A percentile compares a stretch with the other conserved stretches of the same genome.
These are phyloP conservation scores for Candida sp. DNA, from an alignment of 1,139 yeast genomes.

Conservation along the genomic window DNA sequence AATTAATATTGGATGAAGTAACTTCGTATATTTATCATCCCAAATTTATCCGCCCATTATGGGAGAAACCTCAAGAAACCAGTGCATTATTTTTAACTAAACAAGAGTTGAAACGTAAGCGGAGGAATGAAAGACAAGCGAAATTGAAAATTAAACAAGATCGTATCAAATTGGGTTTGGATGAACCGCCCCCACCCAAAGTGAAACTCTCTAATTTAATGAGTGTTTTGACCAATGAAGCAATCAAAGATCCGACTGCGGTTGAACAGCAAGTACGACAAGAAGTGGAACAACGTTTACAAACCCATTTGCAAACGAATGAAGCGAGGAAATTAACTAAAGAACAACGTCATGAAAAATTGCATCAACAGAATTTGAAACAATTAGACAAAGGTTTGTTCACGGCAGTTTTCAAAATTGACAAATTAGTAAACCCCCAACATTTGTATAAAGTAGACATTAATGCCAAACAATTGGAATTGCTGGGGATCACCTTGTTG, in stretches of 20 bases:
- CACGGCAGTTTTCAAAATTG: slow-evolving; percentile 60
- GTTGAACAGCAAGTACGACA: slow-evolving; percentile 70
- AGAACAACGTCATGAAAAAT: slow-evolving; percentile 54
- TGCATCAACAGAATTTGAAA: slow-evolving; percentile 42
- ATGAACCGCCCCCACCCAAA: slow-evolving; percentile 88
- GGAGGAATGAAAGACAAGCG: slow-evolving; percentile 68
- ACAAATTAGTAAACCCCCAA: slow-evolving; percentile 55
- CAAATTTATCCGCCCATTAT: slow-evolving; percentile 56
- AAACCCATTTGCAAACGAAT: slow-evolving; percentile 62
- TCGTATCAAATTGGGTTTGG: slow-evolving; percentile 73
- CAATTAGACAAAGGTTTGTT: slow-evolving; percentile 46
- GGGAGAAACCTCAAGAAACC: slow-evolving; percentile 40
- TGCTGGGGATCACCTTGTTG: slow-evolving; percentile 54
- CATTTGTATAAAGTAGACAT: slow-evolving; percentile 72
- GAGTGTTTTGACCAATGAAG: slow-evolving; percentile 82
- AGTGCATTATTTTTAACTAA: slow-evolving; percentile 63
- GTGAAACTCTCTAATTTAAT: slow-evolving; percentile 79
- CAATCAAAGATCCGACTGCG: slow-evolving; percentile 87
- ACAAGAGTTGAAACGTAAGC: slow-evolving; percentile 68
- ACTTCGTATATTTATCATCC: slow-evolving; percentile 80
- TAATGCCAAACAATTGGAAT: slow-evolving; percentile 70
- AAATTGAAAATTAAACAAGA: slow-evolving; percentile 72
- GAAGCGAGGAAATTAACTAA: slow-evolving; percentile 57
- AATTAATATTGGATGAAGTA: slow-evolving; percentile 34
- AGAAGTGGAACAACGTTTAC: slow-evolving; percentile 63